phyloP scores from a whole-genome alignment of 306 rosid species.

The Erythrophleum fordii region DNA sequence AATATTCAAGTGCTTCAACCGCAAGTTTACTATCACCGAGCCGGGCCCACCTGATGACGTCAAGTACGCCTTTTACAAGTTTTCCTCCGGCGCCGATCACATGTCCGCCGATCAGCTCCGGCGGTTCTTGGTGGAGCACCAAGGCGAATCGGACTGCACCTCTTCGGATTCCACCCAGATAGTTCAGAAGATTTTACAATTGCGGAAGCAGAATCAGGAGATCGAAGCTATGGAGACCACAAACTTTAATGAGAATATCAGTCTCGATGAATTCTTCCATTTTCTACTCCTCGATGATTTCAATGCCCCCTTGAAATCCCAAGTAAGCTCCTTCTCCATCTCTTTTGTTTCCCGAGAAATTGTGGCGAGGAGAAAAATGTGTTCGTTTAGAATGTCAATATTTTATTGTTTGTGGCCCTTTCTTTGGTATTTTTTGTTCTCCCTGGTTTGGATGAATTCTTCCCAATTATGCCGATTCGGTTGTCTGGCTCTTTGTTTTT shows the following conservation, averaged over 20 bases:
- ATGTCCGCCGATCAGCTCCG: slow-evolving; percentile 66
- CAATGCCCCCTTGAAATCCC: slow-evolving; percentile 61
- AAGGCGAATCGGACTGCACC: slow-evolving; percentile 51
- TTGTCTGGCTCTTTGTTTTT: not conserved
- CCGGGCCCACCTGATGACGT: slow-evolving; percentile 69
- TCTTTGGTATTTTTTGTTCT: not conserved
- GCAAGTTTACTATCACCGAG: slow-evolving; percentile 55
- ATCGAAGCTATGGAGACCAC: not conserved
- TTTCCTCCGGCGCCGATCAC: slow-evolving; percentile 40
- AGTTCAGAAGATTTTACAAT: slow-evolving; percentile 39
- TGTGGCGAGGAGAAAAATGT: not conserved
- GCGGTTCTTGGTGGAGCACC: slow-evolving; percentile 58
- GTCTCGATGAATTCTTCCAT: slow-evolving; percentile 65
- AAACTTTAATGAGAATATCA: slow-evolving; percentile 26
- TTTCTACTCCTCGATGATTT: slow-evolving; percentile 58
- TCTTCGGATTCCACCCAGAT: slow-evolving; percentile 45
- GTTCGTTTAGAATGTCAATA: not conserved
- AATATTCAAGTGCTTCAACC: slow-evolving; percentile 66
- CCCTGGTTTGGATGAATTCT: not conserved
- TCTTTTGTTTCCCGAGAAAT: slow-evolving; percentile 7
- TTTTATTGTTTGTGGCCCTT: not conserved
- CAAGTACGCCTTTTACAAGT: slow-evolving; percentile 50
- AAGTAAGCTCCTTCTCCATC: slow-evolving; percentile 43
- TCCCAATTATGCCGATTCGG: not conserved
- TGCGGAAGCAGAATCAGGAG: slow-evolving; percentile 32